A percentile compares a stretch with the other conserved stretches of the same genome.
These are phyloP conservation scores for Tetrapyrgos nigripes DNA, from an alignment of 1,284 basidiomycete genomes.

Conservation along the genomic window DNA sequence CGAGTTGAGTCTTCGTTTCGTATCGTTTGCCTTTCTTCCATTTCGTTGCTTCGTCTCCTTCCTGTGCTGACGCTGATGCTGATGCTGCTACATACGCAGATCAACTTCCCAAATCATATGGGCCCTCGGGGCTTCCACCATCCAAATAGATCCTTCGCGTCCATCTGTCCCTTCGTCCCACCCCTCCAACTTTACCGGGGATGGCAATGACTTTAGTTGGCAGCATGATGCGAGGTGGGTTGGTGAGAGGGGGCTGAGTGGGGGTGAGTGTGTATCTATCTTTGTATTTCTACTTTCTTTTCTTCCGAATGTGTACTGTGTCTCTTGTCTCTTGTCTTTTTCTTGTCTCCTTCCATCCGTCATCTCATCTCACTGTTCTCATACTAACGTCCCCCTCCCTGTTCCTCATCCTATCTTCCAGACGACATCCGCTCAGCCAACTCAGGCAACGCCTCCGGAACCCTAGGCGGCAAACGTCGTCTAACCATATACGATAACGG, in stretches of 20 bases:
- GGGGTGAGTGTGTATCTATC: too few species aligned
- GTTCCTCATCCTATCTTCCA: too few species aligned
- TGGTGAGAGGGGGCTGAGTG: not conserved
- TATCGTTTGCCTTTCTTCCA: not conserved
- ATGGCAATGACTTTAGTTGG: slow-evolving; percentile 12
- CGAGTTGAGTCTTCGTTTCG: slow-evolving; percentile 12
- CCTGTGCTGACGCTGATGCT: too few species aligned
- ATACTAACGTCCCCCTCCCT: too few species aligned
- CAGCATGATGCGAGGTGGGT: not conserved
- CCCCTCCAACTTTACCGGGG: not conserved
- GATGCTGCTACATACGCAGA: not conserved
- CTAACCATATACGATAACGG: slow-evolving; percentile 19
- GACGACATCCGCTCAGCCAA: not conserved
- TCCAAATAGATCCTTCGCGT: too few species aligned
- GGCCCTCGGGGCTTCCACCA: slow-evolving; percentile 16
- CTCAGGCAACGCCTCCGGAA: not conserved
- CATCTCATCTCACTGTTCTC: too few species aligned
- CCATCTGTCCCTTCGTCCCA: too few species aligned
- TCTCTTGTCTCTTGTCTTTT: not conserved
- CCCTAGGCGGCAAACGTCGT: not conserved
- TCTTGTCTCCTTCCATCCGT: too few species aligned
- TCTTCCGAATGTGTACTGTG: not conserved
- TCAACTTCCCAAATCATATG: not conserved
- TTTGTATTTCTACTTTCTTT: too few species aligned
- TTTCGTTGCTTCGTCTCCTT: slow-evolving; percentile 15